Conservation (phyloP, 177 flowering plant species). For the Telopea speciosissima region DNA sequence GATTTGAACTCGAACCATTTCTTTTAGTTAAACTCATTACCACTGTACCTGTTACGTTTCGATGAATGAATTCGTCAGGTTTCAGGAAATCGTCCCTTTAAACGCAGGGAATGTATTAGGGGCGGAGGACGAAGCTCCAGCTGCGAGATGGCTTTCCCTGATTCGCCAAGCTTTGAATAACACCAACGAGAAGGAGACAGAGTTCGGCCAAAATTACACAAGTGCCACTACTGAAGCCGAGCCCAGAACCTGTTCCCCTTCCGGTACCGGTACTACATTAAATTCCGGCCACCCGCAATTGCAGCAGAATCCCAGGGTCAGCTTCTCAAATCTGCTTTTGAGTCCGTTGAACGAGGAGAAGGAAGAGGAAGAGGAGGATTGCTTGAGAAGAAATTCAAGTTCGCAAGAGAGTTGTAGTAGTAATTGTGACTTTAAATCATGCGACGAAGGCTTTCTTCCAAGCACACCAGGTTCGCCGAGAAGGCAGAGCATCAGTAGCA, state of each 20-base stretch:
- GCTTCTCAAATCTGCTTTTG: slow-evolving; percentile 57
- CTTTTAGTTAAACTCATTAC: not conserved
- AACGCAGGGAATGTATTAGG: slow-evolving; percentile 90
- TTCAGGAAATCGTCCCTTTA: slow-evolving; percentile 88
- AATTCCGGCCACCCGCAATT: slow-evolving; percentile 4
- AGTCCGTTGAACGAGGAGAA: slow-evolving; percentile 17
- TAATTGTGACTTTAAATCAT: not conserved
- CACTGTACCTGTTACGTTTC: not conserved
- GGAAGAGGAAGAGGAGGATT: slow-evolving; percentile 28
- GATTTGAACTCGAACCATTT: too few species aligned
- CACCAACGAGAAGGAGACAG: slow-evolving; percentile 13
- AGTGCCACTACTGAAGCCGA: slow-evolving; percentile 13
- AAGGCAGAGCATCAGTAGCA: not conserved
- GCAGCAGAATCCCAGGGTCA: slow-evolving; percentile 31
- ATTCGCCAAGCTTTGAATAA: slow-evolving; percentile 53
- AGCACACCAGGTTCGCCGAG: slow-evolving; percentile 10
- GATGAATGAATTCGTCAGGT: slow-evolving; percentile 32
- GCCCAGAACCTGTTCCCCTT: not conserved
- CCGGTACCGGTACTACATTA: not conserved
- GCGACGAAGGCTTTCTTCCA: slow-evolving; percentile 28
- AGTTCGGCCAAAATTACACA: slow-evolving; percentile 15
- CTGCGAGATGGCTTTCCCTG: slow-evolving; percentile 72
- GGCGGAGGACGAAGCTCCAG: slow-evolving; percentile 66
- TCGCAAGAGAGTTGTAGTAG: not conserved
- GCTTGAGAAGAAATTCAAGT: slow-evolving; percentile 12